Evolutionary conservation across 768 basidiomycete species (phyloP).

Genomic region (Tulasnella sp.): DNA sequence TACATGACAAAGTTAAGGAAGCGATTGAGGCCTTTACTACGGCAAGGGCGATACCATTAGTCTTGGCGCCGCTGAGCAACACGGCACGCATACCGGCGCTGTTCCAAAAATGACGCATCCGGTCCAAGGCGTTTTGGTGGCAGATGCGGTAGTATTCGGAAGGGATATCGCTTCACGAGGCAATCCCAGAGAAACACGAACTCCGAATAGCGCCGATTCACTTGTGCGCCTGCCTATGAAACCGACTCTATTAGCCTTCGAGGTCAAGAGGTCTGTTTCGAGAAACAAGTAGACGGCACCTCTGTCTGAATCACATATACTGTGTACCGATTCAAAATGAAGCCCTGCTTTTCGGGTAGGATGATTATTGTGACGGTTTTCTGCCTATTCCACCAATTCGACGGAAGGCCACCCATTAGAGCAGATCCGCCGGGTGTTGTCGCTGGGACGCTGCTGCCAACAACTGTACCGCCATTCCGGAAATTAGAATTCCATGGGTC

Average conservation of each 20-base stretch:
- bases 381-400: slow-evolving; percentile 81
- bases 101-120: slow-evolving; percentile 85
- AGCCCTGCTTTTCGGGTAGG: slow-evolving; percentile 75
- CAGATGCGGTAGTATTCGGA: slow-evolving; percentile 74
- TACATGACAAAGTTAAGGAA: slow-evolving; percentile 72
- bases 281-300: slow-evolving; percentile 36
- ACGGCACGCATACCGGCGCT: slow-evolving; percentile 48
- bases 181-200: slow-evolving; percentile 87
- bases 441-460: background rate
- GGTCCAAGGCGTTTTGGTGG: slow-evolving; percentile 94
- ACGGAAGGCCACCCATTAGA: slow-evolving; percentile 54
- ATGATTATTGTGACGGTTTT: slow-evolving; percentile 61
- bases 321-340: slow-evolving; percentile 78
- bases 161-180: slow-evolving; percentile 79
- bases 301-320: slow-evolving; percentile 75
- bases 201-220: slow-evolving; percentile 84
- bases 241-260: background rate
- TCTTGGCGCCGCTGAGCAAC: background rate
- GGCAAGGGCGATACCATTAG: background rate
- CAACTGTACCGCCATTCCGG: slow-evolving; percentile 17
- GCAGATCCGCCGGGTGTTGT: slow-evolving; percentile 31
- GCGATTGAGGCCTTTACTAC: slow-evolving; percentile 67
- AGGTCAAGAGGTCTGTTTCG: no score
- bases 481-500: slow-evolving; percentile 41
- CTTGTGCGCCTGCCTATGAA: slow-evolving; percentile 50